Evolutionary conservation across 176 grass and related monocot genomes (phyloP).

Genomic region (Tillandsia fasciculata): DNA sequence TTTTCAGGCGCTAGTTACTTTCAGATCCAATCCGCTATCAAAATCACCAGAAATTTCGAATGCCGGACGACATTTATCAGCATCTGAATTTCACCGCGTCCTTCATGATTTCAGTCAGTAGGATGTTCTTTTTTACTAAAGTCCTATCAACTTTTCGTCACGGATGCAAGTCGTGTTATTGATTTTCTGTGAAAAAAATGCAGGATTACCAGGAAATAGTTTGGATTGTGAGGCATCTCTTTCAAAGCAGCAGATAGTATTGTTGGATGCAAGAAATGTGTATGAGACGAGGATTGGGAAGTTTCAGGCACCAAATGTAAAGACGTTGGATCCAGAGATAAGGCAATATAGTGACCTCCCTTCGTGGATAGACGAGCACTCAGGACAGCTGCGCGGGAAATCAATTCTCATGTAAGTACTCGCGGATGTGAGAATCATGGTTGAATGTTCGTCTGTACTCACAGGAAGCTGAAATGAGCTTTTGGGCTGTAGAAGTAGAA

Average conservation of each 20-base stretch:
- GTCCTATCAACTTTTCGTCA: no score
- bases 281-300: slow-evolving; percentile 91
- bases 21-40: slow-evolving; percentile 40
- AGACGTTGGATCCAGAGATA: slow-evolving; percentile 66
- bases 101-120: slow-evolving; percentile 55
- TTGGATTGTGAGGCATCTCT: slow-evolving; percentile 12
- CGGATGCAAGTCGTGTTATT: background rate
- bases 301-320: slow-evolving; percentile 61
- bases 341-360: slow-evolving; percentile 87
- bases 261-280: slow-evolving; percentile 80
- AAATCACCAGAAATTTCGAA: slow-evolving; percentile 38
- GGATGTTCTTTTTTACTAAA: background rate
- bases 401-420: slow-evolving; percentile 62
- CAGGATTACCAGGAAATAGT: slow-evolving; percentile 8
- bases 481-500: background rate
- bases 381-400: slow-evolving; percentile 61
- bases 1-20: slow-evolving; percentile 80
- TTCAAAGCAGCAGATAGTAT: slow-evolving; percentile 39
- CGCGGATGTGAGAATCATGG: background rate
- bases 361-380: slow-evolving; percentile 72
- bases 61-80: slow-evolving; percentile 58
- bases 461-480: background rate
- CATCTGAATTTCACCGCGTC: slow-evolving; percentile 58
- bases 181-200: slow-evolving; percentile 1
- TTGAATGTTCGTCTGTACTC: background rate